Conservation (phyloP, 2,329 filamentous ascomycete genomes). For the Trichoderma polysporum region DNA sequence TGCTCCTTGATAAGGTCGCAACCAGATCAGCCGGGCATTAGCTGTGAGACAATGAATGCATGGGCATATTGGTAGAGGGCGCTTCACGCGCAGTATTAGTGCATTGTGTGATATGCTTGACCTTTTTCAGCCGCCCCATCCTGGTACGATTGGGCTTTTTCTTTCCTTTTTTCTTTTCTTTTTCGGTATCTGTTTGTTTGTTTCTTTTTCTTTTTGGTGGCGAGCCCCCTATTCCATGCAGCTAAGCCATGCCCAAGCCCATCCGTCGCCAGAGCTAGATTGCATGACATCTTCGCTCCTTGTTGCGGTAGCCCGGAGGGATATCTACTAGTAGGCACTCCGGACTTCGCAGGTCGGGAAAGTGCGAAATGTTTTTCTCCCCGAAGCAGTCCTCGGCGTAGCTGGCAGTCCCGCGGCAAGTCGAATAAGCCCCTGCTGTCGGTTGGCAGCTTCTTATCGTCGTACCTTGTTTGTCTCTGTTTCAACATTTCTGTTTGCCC, state of each 20-base stretch:
- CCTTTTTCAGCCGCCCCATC: background rate
- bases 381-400: slow-evolving; percentile 1
- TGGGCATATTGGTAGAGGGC: slow-evolving; percentile 6
- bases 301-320: background rate
- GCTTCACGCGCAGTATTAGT: slow-evolving; percentile 4
- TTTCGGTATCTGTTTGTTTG: background rate
- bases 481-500: background rate
- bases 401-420: background rate
- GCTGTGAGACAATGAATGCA: slow-evolving; percentile 5
- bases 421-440: background rate
- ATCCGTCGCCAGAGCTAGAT: background rate
- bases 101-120: slow-evolving; percentile 1
- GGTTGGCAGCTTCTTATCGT: background rate
- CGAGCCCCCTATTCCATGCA: background rate
- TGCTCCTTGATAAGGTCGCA: slow-evolving; percentile 11
- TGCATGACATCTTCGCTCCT: background rate
- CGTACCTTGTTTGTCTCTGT: background rate
- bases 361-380: background rate
- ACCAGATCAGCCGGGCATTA: slow-evolving; percentile 13
- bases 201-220: background rate
- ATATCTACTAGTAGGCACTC: background rate
- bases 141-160: background rate
- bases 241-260: background rate
- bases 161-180: background rate
- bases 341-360: background rate